phyloP scores from a whole-genome alignment of 164 flowering plant genomes.

The Warburgia ugandensis region DNA sequence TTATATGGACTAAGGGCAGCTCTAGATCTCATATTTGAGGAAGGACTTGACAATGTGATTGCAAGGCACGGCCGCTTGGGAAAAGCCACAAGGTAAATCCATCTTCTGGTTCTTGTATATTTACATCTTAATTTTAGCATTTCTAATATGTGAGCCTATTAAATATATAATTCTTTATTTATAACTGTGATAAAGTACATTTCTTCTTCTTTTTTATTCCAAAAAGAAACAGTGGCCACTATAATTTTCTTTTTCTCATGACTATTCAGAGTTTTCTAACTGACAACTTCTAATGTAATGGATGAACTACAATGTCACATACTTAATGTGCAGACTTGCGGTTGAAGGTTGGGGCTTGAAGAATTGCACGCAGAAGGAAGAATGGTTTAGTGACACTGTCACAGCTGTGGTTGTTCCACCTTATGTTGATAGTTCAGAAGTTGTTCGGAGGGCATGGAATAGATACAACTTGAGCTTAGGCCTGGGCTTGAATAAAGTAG shows the following conservation, averaged over 20 bases:
- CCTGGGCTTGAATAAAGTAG: conserved; percentile 91
- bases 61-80: conserved; percentile 79
- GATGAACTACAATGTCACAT: neutral
- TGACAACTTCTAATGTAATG: too few species aligned
- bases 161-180: too few species aligned
- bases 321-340: conserved; percentile 54
- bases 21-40: conserved; percentile 86
- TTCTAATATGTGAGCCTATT: too few species aligned
- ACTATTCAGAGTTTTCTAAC: too few species aligned
- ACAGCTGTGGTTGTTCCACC: conserved; percentile 94
- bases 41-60: conserved; percentile 93
- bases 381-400: conserved; percentile 92
- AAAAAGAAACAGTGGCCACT: too few species aligned
- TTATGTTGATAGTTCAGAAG: conserved; percentile 73
- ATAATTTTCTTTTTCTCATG: too few species aligned
- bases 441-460: conserved; percentile 85
- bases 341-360: conserved; percentile 99
- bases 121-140: neutral
- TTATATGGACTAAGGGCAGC: conserved; percentile 89
- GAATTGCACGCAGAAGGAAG: conserved; percentile 89
- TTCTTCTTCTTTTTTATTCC: too few species aligned
- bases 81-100: conserved; percentile 65
- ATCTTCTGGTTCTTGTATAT: conserved; percentile 1
- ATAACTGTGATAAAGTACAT: too few species aligned
- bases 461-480: conserved; percentile 93